These are phyloP conservation scores for Talaromyces sp. DNA, from an alignment of 2,329 filamentous ascomycete species.

Conservation along the genomic window DNA sequence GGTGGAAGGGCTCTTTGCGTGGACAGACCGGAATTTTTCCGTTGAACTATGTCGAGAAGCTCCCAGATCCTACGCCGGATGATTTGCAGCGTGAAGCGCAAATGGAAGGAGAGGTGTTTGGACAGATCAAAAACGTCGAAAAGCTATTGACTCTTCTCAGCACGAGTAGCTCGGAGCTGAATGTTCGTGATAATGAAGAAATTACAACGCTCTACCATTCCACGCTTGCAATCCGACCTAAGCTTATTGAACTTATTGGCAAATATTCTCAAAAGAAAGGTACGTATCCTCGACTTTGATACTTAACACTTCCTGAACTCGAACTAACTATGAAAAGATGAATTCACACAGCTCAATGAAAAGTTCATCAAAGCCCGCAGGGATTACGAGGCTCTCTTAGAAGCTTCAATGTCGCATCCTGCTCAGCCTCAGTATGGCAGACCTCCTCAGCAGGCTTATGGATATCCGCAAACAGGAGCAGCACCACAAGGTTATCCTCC, in stretches of 20 bases:
- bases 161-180: constrained; percentile 73
- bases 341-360: constrained; percentile 97
- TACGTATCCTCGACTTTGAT: constrained; percentile 32
- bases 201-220: constrained; percentile 89
- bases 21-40: constrained; percentile 98
- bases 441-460: constrained; percentile 37
- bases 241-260: constrained; percentile 95
- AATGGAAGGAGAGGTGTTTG: constrained; percentile 82
- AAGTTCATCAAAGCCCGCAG: constrained; percentile 98
- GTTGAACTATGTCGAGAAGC: constrained; percentile 96
- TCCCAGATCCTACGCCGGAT: constrained; percentile 88
- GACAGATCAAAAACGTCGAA: constrained; percentile 73
- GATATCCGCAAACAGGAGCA: constrained; percentile 28
- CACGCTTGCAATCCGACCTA: constrained; percentile 88
- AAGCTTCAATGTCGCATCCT: constrained; percentile 95
- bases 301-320: neutral
- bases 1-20: constrained; percentile 95
- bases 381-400: constrained; percentile 93
- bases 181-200: constrained; percentile 92
- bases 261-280: constrained; percentile 99
- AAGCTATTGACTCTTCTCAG: constrained; percentile 85
- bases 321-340: constrained; percentile 57
- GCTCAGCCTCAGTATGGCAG: constrained; percentile 74
- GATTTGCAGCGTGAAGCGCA: constrained; percentile 93
- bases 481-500: constrained; percentile 38